These are phyloP conservation scores for Ceratocystis destructans DNA, from an alignment of 2,329 filamentous ascomycete species.

Conservation along the genomic window DNA sequence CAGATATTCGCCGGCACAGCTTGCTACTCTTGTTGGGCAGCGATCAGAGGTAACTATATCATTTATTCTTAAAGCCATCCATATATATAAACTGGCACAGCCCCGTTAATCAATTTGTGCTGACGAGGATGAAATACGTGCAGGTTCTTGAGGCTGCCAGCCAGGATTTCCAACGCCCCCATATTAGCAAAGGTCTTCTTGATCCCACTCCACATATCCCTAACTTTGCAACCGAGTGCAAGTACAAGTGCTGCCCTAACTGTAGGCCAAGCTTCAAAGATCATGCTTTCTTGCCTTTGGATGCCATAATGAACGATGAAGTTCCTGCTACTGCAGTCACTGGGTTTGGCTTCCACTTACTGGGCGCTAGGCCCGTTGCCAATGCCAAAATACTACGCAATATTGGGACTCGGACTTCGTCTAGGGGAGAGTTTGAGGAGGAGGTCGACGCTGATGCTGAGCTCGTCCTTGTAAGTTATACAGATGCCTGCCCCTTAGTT, in stretches of 20 bases:
- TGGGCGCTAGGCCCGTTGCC: slow-evolving; percentile 32
- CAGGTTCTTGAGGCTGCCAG: slow-evolving; percentile 21
- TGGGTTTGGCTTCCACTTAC: slow-evolving; percentile 39
- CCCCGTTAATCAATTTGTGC: slow-evolving; percentile 21
- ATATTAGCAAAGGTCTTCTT: slow-evolving; percentile 17
- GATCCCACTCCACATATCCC: slow-evolving; percentile 22
- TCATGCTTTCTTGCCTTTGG: slow-evolving; percentile 37
- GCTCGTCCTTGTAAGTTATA: not conserved
- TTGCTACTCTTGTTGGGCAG: slow-evolving; percentile 36
- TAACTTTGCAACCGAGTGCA: slow-evolving; percentile 13
- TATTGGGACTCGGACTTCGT: not conserved
- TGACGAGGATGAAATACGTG: slow-evolving; percentile 21
- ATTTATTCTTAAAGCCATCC: not conserved
- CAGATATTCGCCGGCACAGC: slow-evolving; percentile 35
- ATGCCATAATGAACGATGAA: slow-evolving; percentile 37
- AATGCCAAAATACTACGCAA: slow-evolving; percentile 25
- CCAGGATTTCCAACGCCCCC: slow-evolving; percentile 20
- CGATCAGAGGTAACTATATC: slow-evolving; percentile 32
- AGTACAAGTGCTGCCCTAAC: slow-evolving; percentile 28
- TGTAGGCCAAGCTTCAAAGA: slow-evolving; percentile 35
- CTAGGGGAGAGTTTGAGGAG: not conserved
- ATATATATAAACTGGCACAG: slow-evolving; percentile 6
- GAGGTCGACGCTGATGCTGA: not conserved
- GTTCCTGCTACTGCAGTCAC: slow-evolving; percentile 36
- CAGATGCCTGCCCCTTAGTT: not conserved